Evolutionary conservation across 1,284 basidiomycete species (phyloP).

Genomic region (Ganoderma multipileum): DNA sequence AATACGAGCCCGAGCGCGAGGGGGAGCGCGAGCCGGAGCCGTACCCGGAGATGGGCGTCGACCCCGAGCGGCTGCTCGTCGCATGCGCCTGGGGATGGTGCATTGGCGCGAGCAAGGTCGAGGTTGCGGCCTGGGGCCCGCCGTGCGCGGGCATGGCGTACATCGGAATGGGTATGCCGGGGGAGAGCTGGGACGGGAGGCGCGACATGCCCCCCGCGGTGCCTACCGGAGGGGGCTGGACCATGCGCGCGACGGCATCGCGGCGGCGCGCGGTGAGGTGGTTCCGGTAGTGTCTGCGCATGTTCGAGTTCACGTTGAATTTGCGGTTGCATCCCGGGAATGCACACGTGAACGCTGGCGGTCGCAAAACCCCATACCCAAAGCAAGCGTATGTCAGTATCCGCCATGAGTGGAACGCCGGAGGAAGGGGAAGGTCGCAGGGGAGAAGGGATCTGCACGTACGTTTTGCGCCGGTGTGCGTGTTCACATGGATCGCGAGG

Average conservation of each 20-base stretch:
- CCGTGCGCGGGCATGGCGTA: background rate
- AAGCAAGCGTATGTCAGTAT: slow-evolving; percentile 3
- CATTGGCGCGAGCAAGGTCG: slow-evolving; percentile 4
- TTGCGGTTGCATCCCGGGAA: slow-evolving; percentile 47
- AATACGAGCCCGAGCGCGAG: slow-evolving; percentile 19
- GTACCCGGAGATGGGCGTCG: slow-evolving; percentile 13
- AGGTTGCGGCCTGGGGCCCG: background rate
- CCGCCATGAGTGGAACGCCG: background rate
- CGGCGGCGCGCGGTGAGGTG: slow-evolving; percentile 39
- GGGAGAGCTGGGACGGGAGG: slow-evolving; percentile 11
- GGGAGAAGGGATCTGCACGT: slow-evolving; percentile 24
- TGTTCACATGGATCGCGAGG: slow-evolving; percentile 50
- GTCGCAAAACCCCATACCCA: too few species aligned
- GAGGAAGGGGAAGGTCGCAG: background rate
- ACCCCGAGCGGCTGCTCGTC: slow-evolving; percentile 7
- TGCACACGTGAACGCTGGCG: slow-evolving; percentile 45
- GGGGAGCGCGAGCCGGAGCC: slow-evolving; percentile 16
- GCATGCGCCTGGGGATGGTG: slow-evolving; percentile 2
- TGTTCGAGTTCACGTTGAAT: slow-evolving; percentile 54
- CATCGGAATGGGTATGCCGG: slow-evolving; percentile 9
- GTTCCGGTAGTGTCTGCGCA: slow-evolving; percentile 50
- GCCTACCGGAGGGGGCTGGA: slow-evolving; percentile 20
- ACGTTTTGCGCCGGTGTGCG: slow-evolving; percentile 51
- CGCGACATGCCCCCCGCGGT: background rate
- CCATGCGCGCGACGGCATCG: slow-evolving; percentile 31